These are phyloP conservation scores for Aspergillus calidoustus DNA, from an alignment of 2,329 filamentous ascomycete genomes.

Conservation along the genomic window DNA sequence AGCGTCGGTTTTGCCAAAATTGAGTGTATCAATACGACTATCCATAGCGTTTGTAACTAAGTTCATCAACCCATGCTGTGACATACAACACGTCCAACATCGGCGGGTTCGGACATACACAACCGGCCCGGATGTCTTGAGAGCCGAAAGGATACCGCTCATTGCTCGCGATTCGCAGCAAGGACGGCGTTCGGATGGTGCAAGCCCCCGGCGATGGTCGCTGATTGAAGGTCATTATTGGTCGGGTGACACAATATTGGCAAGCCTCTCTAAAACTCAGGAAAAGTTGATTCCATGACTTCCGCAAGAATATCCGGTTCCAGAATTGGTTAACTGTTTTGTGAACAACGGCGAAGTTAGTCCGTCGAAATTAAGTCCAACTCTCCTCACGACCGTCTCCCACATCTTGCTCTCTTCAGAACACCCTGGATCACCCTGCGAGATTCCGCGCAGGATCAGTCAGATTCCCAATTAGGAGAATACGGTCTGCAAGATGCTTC, in stretches of 20 bases:
- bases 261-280: background rate
- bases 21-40: constrained; percentile 10
- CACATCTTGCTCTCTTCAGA: background rate
- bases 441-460: background rate
- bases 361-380: background rate
- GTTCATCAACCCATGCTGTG: background rate
- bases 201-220: background rate
- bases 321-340: background rate
- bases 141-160: background rate
- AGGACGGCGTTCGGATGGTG: background rate
- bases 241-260: background rate
- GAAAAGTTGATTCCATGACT: background rate
- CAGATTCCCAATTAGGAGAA: background rate
- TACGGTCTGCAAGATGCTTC: background rate
- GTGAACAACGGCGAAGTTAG: background rate
- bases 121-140: background rate
- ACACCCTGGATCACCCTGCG: background rate
- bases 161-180: background rate
- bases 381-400: background rate
- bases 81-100: background rate
- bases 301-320: background rate
- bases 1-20: background rate
- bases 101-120: background rate
- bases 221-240: background rate
- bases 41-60: background rate